Base-by-base conservation (phyloP, 225 moss, liverwort and hornwort species). In the Antitrichia curtipendula region DNA sequence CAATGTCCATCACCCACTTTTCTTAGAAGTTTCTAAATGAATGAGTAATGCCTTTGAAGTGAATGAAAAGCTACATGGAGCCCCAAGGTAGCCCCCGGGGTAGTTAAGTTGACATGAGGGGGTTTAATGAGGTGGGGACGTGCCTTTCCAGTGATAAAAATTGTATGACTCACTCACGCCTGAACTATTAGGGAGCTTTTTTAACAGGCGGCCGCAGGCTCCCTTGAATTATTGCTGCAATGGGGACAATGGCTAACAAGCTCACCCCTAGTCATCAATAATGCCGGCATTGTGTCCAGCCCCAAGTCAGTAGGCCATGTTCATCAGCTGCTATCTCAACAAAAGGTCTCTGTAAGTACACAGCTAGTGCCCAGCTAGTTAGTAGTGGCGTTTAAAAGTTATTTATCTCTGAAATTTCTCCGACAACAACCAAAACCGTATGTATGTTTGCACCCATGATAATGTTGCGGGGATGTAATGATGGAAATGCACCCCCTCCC, bases 321-420 rank as follows among this genome's bases (percentile, higher is more conserved):
- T 73, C 73, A 29, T 43, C 27, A 71, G 71, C 71, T 71, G 71
- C 1, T 6, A 28, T 47, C 10, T 0, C 47, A 5, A 29, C 47
- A 73, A 73, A 73, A 73, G 45, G 2, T 18, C 29, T 73, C 10
- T 73, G 45, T 0, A 29, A 73, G 47, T 1, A 19, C 73, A 11
- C 47, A 73, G 73, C 73, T 73, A 73, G 31, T 72, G 47, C 7
- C 6, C 29, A 73, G 47, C 29, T 47, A n/a, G n/a, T n/a, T n/a
- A 10, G 15, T 9, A 6, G 28, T 10, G 0, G 9, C 0, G 6
- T 28, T 43, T 72, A 16, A 9, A 3, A 12, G 9, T 45, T 45
- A 49, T 13, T 28, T 43, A 27, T 71, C 43, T 45, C 71, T 28
- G 45, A 72, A 72, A 6, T 64, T 68, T 10, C 10, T 45, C 16